A percentile compares a stretch with the other conserved stretches of the same genome.
These are phyloP conservation scores for Flammula alnicola DNA, from an alignment of 1,284 basidiomycete species.

Conservation along the genomic window DNA sequence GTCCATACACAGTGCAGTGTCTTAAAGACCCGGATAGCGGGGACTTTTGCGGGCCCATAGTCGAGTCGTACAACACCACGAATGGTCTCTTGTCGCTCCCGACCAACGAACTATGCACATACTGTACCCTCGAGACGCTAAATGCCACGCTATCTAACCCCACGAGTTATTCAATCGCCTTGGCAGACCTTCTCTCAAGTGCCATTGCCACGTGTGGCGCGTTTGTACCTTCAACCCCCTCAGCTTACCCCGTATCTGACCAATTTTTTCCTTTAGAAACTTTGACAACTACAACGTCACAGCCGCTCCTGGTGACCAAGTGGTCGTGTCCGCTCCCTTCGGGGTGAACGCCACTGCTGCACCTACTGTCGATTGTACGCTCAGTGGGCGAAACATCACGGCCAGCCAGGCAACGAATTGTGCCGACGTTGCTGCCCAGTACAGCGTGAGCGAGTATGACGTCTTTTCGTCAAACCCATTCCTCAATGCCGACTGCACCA, in stretches of 20 bases:
- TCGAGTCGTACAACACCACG: constrained; percentile 18
- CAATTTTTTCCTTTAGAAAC: constrained; percentile 5
- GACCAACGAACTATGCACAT: constrained; percentile 24
- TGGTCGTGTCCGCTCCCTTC: neutral
- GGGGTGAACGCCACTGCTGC: constrained; percentile 12
- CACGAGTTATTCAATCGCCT: constrained; percentile 19
- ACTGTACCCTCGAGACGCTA: constrained; percentile 23
- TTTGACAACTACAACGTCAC: constrained; percentile 13
- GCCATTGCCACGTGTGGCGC: constrained; percentile 21
- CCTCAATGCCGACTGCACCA: constrained; percentile 21
- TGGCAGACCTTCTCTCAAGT: constrained; percentile 18
- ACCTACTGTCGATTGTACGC: constrained; percentile 19
- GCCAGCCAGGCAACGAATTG: constrained; percentile 18
- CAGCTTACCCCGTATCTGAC: constrained; percentile 5
- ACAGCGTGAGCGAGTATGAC: constrained; percentile 17
- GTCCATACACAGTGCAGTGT: constrained; percentile 28
- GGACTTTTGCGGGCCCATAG: constrained; percentile 20
- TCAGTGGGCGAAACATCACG: constrained; percentile 26
- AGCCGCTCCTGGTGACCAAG: neutral
- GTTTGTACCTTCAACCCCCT: constrained; percentile 11
- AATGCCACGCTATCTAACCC: constrained; percentile 26
- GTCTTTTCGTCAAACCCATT: constrained; percentile 24
- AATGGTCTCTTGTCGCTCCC: constrained; percentile 24
- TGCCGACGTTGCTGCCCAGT: constrained; percentile 21
- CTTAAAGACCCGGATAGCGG: constrained; percentile 22